Percentiles rank a stretch among this genome's conserved stretches.
phyloP scores from a whole-genome alignment of 305 asterid species.

The Solanum hybrid region DNA sequence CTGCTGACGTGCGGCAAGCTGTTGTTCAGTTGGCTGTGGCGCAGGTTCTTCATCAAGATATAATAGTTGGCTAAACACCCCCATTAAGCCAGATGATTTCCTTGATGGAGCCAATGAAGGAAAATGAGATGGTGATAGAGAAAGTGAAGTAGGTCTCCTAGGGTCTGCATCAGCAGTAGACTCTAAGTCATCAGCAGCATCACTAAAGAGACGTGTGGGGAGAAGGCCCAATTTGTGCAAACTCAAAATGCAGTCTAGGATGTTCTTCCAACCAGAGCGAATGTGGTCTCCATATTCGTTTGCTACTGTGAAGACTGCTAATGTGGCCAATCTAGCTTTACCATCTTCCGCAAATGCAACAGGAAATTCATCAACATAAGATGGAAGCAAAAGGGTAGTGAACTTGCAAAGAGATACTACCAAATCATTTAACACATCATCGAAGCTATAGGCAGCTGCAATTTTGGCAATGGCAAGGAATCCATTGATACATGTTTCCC shows the following conservation, averaged over 20 bases:
- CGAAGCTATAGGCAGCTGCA: conserved; percentile 52
- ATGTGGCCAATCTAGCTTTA: conserved; percentile 81
- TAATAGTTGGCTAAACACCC: conserved; percentile 72
- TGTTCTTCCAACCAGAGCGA: conserved; percentile 85
- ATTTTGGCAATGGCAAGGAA: conserved; percentile 71
- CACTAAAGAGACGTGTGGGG: conserved; percentile 77
- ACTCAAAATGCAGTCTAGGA: conserved; percentile 80
- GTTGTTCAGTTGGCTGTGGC: conserved; percentile 74
- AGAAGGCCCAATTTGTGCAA: conserved; percentile 83
- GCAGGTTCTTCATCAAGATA: conserved; percentile 75
- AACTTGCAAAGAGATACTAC: conserved; percentile 82
- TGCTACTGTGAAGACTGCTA: conserved; percentile 74
- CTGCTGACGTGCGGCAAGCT: conserved; percentile 67
- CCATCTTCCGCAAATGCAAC: conserved; percentile 66
- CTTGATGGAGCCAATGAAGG: conserved; percentile 41
- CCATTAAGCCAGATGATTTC: conserved; percentile 77
- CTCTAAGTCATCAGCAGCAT: conserved; percentile 60
- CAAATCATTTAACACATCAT: conserved; percentile 76
- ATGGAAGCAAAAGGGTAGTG: conserved; percentile 63
- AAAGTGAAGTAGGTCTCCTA: conserved; percentile 30
- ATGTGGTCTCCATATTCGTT: conserved; percentile 75
- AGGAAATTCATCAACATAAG: conserved; percentile 49
- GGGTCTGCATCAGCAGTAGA: conserved; percentile 26
- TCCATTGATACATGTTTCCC: conserved; percentile 67
- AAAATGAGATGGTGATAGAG: conserved; percentile 33